These are phyloP conservation scores for Glebionis coronaria DNA, from an alignment of 129 eudicot genomes.

Conservation along the genomic window DNA sequence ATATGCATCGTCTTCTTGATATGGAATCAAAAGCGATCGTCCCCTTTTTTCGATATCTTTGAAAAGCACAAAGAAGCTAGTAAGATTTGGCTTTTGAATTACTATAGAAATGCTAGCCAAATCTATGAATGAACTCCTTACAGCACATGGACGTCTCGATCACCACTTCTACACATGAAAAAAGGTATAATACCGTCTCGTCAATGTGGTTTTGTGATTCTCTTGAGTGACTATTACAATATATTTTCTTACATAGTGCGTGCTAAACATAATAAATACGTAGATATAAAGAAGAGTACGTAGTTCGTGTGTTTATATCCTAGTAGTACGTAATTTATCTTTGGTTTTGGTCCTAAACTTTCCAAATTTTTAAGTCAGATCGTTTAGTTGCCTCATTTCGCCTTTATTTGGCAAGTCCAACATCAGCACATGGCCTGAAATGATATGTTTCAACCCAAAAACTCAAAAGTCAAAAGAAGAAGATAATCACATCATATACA, in stretches of 20 bases:
- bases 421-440: too few species aligned
- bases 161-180: slow-evolving; percentile 5
- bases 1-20: neutral
- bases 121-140: neutral
- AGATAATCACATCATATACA: too few species aligned
- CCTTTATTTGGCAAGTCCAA: too few species aligned
- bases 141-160: neutral
- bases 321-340: too few species aligned
- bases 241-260: neutral
- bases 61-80: neutral
- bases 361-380: too few species aligned
- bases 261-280: neutral
- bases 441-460: too few species aligned
- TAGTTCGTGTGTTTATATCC: too few species aligned
- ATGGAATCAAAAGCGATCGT: slow-evolving; percentile 1
- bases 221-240: neutral
- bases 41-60: neutral
- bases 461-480: too few species aligned
- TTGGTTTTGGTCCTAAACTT: too few species aligned
- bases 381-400: too few species aligned
- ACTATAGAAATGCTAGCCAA: neutral
- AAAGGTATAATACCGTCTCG: neutral
- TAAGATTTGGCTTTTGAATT: slow-evolving; percentile 11
- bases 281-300: too few species aligned
- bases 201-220: neutral